Evolutionary conservation across 768 basidiomycete genomes (phyloP), one percentile per base, ranked within the genome.

Genomic region (Terana coerulea): DNA sequence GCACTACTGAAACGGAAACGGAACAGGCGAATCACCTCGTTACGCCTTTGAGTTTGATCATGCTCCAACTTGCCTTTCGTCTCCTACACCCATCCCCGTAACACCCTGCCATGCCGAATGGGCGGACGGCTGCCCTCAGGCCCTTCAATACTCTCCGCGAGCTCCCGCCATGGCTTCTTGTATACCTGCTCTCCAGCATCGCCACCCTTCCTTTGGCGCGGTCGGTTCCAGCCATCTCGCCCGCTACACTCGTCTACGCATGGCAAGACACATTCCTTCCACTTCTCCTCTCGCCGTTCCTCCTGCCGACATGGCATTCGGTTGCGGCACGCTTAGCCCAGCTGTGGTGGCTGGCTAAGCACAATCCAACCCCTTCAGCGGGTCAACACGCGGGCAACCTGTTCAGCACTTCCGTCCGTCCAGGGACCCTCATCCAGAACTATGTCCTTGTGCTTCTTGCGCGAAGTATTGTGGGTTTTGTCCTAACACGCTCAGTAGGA

Each of bases 211-310:
- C 39, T 5, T 24, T 42, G 5, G 33, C 40, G 25, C 29, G 29
- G 11, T 3, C 9, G 15, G 15, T 51, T 3, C 49, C 21, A 21
- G 24, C 49, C 25, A 26, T 52, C 17, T 33, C 42, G 7, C 51
- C 51, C 25, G 51, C 51, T 31, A 25, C 30, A 14, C 30, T 52
- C 30, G n/a, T 52, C 10, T 52, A 52, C 22, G 28, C 51, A 9
- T 26, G 25, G 28, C 42, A 52, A 28, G 51, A 52, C 21, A 17
- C 51, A n/a, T 24, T 33, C 4, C 5, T 52, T 17, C 51, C 51
- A 6, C 12, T 52, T 6, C 33, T 53, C 19, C 30, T 53, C 19
- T 53, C 52, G 17, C 52, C 52, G 17, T 47, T 53, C 35, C 33
- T 53, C 34, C 11, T 33, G 2, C 35, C 36, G 7, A 24, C 42